These are phyloP conservation scores for Yamadazyma phyllophila DNA, from an alignment of 805 yeast genomes.

Conservation along the genomic window DNA sequence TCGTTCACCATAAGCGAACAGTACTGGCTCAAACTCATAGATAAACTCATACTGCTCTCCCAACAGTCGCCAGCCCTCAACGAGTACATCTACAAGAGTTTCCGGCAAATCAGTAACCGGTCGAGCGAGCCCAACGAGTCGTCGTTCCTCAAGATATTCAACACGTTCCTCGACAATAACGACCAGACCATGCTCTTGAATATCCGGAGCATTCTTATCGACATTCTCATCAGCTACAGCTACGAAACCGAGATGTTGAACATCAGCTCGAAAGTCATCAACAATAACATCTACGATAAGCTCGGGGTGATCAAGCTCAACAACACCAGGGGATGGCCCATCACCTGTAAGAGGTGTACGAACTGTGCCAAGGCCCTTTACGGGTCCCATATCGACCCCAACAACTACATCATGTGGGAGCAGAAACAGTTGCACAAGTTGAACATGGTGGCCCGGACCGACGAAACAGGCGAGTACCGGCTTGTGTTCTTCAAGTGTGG, in stretches of 20 bases:
- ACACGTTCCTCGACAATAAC: slow-evolving; percentile 50
- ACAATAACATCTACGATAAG: slow-evolving; percentile 52
- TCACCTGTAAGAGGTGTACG: slow-evolving; percentile 56
- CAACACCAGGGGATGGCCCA: slow-evolving; percentile 59
- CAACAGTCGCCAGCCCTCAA: slow-evolving; percentile 16
- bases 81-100: slow-evolving; percentile 30
- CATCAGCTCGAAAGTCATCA: slow-evolving; percentile 52
- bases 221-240: slow-evolving; percentile 60
- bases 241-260: slow-evolving; percentile 59
- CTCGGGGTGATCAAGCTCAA: slow-evolving; percentile 41
- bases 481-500: slow-evolving; percentile 60
- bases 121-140: slow-evolving; percentile 18
- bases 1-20: slow-evolving; percentile 21
- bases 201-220: slow-evolving; percentile 56
- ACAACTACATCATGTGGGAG: slow-evolving; percentile 59
- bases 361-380: slow-evolving; percentile 73
- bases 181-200: slow-evolving; percentile 55
- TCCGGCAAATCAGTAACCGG: slow-evolving; percentile 29
- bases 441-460: slow-evolving; percentile 1
- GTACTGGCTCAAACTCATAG: slow-evolving; percentile 30
- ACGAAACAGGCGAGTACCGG: slow-evolving; percentile 18
- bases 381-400: slow-evolving; percentile 59
- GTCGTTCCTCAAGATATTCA: slow-evolving; percentile 55
- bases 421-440: slow-evolving; percentile 22
- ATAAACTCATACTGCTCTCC: slow-evolving; percentile 22